Base-by-base conservation (phyloP, 768 basidiomycete species). In the Kockovaella imperatae region DNA sequence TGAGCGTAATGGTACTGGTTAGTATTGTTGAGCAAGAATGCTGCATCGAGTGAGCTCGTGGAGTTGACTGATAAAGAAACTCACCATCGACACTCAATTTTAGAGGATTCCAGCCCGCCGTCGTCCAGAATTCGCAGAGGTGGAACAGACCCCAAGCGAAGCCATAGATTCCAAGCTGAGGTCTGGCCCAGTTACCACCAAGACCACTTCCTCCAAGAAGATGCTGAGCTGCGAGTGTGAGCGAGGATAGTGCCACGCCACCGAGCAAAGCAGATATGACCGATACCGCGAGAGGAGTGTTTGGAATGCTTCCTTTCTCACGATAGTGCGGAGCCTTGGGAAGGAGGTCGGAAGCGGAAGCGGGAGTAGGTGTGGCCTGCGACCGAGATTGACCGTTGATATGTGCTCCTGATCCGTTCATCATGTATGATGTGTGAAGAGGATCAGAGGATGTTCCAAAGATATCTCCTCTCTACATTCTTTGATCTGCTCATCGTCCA, bases 51-150 rank as follows among this genome's bases (percentile, higher is more conserved):
- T 26, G 14, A 29, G 21, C 23, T 35, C 30, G 41, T 23, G 45
- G 34, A 49, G 54, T 44, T 46, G 34, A 36, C 8, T 1, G 1
- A 57, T 11, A 54, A 47, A 8, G 15, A 4, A 10, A 77, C 88
- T 75, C 68, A 93, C 95, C 96, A 65, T 90, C 87, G 6, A 95
- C 80, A 50, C 82, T 87, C 64, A 89, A 85, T 73, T 91, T 95
- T 44, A 85, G 83, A 32, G 83, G 74, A 70, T 97, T 97, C 84
- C 87, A 97, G 20, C 87, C 87, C 0, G 91, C 91, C 5, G 95
- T 95, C 3, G 91, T 88, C 30, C 84, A 85, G 63, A 90, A 97
- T 69, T 99, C 95, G 11, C 79, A 81, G 81, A 88, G 84, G 63
- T 99, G 95, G 70, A 99, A 99, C 29, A 77, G 74, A 0, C 86